Base-by-base conservation (phyloP, 768 basidiomycete genomes). In the Crepidotus variabilis region DNA sequence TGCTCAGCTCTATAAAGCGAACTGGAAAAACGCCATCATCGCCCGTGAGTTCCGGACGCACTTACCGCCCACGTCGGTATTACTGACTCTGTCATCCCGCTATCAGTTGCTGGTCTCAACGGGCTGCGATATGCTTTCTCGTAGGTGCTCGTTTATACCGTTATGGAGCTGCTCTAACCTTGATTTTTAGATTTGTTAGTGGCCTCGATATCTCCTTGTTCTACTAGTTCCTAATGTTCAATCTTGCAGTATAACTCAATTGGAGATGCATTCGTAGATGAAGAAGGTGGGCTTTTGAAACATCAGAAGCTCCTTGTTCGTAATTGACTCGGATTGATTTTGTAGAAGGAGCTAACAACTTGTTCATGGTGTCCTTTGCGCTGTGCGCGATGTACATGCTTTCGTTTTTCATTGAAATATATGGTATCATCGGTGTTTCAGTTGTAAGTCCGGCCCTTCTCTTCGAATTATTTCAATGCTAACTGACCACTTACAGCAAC, bases 21-120 rank as follows among this genome's bases (percentile, higher is more conserved):
- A 72, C 56, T 77, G 76, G 75, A 70, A 72, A 61, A 76, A 74
- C 59, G 63, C 67, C 56, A 70, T 77, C 59, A 70, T 76, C 59
- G 71, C 69, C 59, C 67, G 73, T 74, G 57, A 21, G 71, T 65
- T 52, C 36, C 48, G 28, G 9, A 10, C 33, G 20, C 10, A 20
- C 35, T n/a, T 16, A 28, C 14, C 7, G 14, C 20, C 20, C 18
- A 50, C 24, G 16, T 14, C 39, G 1, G 14, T 39, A 24, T 32
- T 39, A 47, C 32, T 20, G 8, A 34, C 10, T 33, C 48, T 55
- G 43, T 32, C 45, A 18, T 5, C 53, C 46, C 6, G 2, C 8
- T 43, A 57, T 3, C 57, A 74, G 76, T 77, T 63, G 71, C 73
- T 58, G 69, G 65, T 50, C 65, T 77, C 61, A 76, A 77, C 62